Conservation (phyloP, 805 yeast genomes). For the Kluyveromyces wickerhamii region DNA sequence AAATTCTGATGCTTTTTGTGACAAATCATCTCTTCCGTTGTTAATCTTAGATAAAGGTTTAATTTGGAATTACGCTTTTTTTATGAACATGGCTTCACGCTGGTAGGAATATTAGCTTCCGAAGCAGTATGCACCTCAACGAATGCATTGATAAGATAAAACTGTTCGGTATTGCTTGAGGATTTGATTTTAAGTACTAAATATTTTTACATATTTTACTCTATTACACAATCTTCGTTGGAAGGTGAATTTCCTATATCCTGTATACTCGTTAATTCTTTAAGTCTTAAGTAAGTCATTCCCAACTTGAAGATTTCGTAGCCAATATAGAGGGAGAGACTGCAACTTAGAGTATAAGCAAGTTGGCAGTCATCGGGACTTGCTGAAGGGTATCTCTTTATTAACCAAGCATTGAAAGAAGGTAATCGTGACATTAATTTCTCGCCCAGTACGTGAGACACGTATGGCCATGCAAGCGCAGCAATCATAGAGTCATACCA, state of each 20-base stretch:
- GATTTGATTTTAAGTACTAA: too few species aligned
- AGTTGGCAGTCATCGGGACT: constrained; percentile 16
- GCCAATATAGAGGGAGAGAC: constrained; percentile 15
- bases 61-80: too few species aligned
- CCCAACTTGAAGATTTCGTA: constrained; percentile 13
- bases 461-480: constrained; percentile 18
- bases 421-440: neutral
- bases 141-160: too few species aligned
- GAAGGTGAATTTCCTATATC: constrained; percentile 2
- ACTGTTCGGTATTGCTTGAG: too few species aligned
- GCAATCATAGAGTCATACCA: constrained; percentile 16
- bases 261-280: constrained; percentile 15
- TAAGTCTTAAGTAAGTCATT: constrained; percentile 13
- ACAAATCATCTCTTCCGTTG: too few species aligned
- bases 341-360: constrained; percentile 22
- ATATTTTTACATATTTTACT: too few species aligned
- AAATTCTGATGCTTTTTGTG: neutral
- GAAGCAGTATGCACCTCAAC: too few species aligned
- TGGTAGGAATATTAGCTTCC: too few species aligned
- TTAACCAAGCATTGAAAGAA: neutral
- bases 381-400: constrained; percentile 3
- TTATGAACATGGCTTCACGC: too few species aligned
- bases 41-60: too few species aligned
- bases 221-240: too few species aligned
- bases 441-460: constrained; percentile 13